These are phyloP conservation scores for Salvia splendens DNA, from an alignment of 257 asterid genomes.

Conservation along the genomic window DNA sequence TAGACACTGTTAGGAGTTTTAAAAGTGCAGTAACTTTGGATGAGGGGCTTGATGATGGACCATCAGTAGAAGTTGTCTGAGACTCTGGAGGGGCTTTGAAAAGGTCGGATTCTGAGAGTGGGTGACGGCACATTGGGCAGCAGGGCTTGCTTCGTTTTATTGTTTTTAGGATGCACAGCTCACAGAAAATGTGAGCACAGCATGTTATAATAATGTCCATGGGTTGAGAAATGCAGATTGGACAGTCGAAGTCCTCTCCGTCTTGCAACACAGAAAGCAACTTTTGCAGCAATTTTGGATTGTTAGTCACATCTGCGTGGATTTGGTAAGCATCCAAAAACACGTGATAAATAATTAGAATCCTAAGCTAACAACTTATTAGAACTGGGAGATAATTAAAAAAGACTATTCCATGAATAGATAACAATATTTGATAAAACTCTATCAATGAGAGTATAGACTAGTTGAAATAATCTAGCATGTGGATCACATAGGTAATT, in stretches of 20 bases:
- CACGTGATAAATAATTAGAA: neutral
- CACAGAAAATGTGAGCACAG: conserved; percentile 76
- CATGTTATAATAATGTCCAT: conserved; percentile 57
- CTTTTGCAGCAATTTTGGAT: conserved; percentile 59
- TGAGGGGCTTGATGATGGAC: conserved; percentile 44
- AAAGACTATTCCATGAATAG: neutral
- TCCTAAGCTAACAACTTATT: neutral
- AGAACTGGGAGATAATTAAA: neutral
- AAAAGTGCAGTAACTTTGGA: conserved; percentile 75
- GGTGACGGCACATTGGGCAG: conserved; percentile 85
- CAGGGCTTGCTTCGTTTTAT: conserved; percentile 58
- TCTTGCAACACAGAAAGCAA: conserved; percentile 63
- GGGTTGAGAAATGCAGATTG: conserved; percentile 71
- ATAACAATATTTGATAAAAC: neutral
- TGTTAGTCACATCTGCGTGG: conserved; percentile 62
- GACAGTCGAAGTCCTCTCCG: conserved; percentile 74
- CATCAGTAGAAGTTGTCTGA: conserved; percentile 28
- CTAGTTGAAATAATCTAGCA: neutral
- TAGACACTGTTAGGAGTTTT: conserved; percentile 50
- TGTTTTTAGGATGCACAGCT: conserved; percentile 66
- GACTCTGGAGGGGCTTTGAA: conserved; percentile 60
- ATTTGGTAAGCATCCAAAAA: conserved; percentile 12
- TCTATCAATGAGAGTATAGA: neutral
- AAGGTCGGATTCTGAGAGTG: conserved; percentile 65
- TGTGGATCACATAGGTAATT: neutral